Conservation (phyloP, 768 basidiomycete species). For the Tremella fuciformis region DNA sequence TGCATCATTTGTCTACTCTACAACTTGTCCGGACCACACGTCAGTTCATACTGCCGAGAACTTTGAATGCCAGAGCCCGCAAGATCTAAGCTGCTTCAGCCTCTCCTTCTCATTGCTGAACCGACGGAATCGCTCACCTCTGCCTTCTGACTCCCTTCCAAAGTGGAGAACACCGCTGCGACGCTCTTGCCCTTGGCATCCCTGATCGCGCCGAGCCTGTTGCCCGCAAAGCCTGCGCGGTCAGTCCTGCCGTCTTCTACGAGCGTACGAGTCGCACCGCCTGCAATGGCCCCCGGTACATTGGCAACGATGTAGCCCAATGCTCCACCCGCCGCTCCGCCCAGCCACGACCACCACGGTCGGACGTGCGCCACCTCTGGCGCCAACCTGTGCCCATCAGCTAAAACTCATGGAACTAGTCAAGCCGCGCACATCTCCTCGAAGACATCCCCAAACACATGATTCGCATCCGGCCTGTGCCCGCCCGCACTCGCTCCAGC, state of each 20-base stretch:
- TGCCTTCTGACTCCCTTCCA: conserved; percentile 76
- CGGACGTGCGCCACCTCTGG: conserved; percentile 50
- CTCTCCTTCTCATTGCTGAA: not conserved
- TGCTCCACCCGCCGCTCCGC: conserved; percentile 58
- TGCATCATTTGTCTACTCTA: conserved; percentile 2
- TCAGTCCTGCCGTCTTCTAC: no score
- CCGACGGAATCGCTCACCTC: conserved; percentile 59
- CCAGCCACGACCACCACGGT: conserved; percentile 49
- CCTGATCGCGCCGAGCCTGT: conserved; percentile 81
- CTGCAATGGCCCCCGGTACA: conserved; percentile 78
- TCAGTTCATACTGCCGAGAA: conserved; percentile 61
- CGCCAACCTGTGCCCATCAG: conserved; percentile 38
- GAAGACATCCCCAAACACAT: conserved; percentile 83
- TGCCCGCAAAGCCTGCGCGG: conserved; percentile 66
- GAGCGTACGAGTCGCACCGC: conserved; percentile 53
- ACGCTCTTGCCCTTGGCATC: conserved; percentile 93
- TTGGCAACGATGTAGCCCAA: conserved; percentile 67
- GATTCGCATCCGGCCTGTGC: conserved; percentile 67
- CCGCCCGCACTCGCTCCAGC: conserved; percentile 22
- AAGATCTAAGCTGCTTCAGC: conserved; percentile 61
- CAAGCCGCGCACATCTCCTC: conserved; percentile 67
- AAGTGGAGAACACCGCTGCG: conserved; percentile 75
- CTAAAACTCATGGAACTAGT: not conserved
- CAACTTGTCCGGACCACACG: not conserved
- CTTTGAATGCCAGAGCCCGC: conserved; percentile 75